Evolutionary conservation across 2,329 filamentous ascomycete genomes (phyloP).

Genomic region (Calonectria ilicicola): DNA sequence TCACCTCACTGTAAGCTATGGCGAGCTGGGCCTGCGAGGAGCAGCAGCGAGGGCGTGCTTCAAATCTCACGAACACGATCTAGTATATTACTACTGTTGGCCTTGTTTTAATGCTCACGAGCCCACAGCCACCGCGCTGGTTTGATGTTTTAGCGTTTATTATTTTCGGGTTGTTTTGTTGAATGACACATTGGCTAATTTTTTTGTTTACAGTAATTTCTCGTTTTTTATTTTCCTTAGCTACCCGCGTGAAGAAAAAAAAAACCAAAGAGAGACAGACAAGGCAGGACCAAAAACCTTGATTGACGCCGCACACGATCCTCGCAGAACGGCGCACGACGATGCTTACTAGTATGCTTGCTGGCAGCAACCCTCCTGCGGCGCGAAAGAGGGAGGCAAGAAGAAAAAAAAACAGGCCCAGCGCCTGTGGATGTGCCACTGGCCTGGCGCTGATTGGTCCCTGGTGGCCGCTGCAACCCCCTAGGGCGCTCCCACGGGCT

Average conservation of each 20-base stretch:
- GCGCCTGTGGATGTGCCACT: background rate
- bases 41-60: background rate
- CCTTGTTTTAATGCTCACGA: background rate
- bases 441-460: background rate
- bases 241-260: background rate
- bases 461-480: constrained; percentile 6
- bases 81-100: background rate
- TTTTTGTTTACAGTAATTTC: background rate
- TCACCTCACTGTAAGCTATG: constrained; percentile 7
- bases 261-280: too few species aligned
- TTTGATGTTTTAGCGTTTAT: background rate
- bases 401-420: constrained; percentile 3
- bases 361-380: background rate
- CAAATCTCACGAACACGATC: constrained; percentile 3
- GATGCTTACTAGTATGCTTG: constrained; percentile 9
- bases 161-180: background rate
- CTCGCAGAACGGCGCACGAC: background rate
- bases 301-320: background rate
- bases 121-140: background rate
- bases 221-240: background rate
- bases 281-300: background rate
- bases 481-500: background rate
- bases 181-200: background rate
- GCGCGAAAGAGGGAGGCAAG: background rate
- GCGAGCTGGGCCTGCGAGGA: background rate